These are phyloP conservation scores for Cordyceps militaris DNA, from an alignment of 2,329 filamentous ascomycete genomes.

Conservation along the genomic window DNA sequence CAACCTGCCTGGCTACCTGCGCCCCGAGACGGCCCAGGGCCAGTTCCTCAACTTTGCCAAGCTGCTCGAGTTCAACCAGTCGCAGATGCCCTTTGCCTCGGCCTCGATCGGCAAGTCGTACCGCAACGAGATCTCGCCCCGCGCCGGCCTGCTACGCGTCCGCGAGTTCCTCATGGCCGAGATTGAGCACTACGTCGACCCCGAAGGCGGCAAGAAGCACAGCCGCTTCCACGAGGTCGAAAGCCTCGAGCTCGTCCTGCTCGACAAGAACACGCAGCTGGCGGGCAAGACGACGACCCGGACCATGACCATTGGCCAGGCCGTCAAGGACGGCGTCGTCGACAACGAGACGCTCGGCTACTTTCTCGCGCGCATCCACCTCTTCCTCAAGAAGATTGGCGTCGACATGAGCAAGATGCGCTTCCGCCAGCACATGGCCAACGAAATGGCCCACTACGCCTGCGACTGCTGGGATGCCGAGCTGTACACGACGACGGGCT, in stretches of 20 bases:
- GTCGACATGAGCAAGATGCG: constrained; percentile 82
- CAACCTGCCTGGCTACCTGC: constrained; percentile 76
- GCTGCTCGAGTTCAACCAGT: constrained; percentile 92
- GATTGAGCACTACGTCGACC: constrained; percentile 97
- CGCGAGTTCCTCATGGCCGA: constrained; percentile 98
- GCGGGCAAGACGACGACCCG: constrained; percentile 72
- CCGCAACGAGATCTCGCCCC: constrained; percentile 94
- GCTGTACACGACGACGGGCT: constrained; percentile 83
- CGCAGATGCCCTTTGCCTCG: constrained; percentile 92
- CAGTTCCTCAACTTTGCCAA: constrained; percentile 98
- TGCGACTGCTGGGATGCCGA: constrained; percentile 98
- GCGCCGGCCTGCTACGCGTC: constrained; percentile 83
- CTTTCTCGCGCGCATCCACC: constrained; percentile 88
- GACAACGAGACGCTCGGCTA: constrained; percentile 98
- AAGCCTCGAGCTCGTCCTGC: constrained; percentile 72
- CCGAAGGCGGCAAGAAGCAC: constrained; percentile 91
- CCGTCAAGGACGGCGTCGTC: constrained; percentile 73
- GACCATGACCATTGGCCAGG: constrained; percentile 74
- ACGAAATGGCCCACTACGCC: constrained; percentile 80
- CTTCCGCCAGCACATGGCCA: constrained; percentile 92
- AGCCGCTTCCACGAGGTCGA: constrained; percentile 78
- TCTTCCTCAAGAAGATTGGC: constrained; percentile 84
- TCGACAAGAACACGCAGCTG: constrained; percentile 80
- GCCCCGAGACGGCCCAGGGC: constrained; percentile 94
- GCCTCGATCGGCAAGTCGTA: constrained; percentile 97